phyloP scores from a whole-genome alignment of 805 yeast genomes.

The Peterozyma xylosa region DNA sequence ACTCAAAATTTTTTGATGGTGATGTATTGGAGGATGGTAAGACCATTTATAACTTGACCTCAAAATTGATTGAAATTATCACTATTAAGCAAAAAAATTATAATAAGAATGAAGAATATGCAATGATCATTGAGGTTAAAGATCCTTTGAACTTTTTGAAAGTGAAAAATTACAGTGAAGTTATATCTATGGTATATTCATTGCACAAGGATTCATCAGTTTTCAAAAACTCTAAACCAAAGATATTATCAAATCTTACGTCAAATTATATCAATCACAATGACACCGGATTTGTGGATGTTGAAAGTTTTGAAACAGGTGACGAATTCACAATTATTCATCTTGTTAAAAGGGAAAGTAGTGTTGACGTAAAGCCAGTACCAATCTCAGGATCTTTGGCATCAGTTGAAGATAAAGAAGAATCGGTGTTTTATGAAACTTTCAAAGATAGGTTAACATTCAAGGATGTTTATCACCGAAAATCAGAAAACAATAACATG shows the following conservation, averaged over 20 bases:
- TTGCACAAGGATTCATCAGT: not conserved
- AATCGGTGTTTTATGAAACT: not conserved
- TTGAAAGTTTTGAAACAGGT: no score
- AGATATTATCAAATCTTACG: slow-evolving; percentile 1
- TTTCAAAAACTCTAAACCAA: slow-evolving; percentile 1
- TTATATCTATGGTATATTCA: slow-evolving; percentile 1
- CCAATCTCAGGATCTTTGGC: no score
- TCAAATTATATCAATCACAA: no score
- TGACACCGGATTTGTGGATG: no score
- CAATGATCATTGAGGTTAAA: slow-evolving; percentile 4
- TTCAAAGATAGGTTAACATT: not conserved
- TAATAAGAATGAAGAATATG: not conserved
- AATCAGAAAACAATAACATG: not conserved
- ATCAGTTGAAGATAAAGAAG: no score
- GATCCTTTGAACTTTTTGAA: slow-evolving; percentile 1
- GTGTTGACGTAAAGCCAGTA: not conserved
- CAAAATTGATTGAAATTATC: slow-evolving; percentile 2
- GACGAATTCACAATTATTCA: no score
- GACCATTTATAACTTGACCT: slow-evolving; percentile 1
- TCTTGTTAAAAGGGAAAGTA: not conserved
- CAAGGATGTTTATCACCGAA: not conserved
- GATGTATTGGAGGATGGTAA: slow-evolving; percentile 3
- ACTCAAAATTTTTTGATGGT: slow-evolving; percentile 2
- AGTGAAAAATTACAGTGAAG: slow-evolving; percentile 1
- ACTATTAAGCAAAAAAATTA: not conserved